Base-by-base conservation (phyloP, 2,329 filamentous ascomycete genomes). In the Paecilomyces sp. region DNA sequence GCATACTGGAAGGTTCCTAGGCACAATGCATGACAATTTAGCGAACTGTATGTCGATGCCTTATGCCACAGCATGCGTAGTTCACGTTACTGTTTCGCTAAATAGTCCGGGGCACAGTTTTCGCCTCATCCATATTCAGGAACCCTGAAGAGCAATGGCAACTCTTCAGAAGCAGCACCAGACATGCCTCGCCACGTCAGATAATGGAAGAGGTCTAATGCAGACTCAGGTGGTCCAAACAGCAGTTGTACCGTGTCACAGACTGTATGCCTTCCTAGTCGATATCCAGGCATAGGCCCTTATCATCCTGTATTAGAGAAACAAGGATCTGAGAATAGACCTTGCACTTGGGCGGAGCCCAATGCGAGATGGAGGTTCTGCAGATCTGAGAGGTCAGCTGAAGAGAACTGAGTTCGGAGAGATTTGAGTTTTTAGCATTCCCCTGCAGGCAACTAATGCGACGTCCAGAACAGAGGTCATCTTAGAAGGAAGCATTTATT, bases 301-400 rank as follows among this genome's bases (percentile, higher is more conserved):
- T 73, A 74, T 74, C 71, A 71, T 64, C 65, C 66, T 59, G 54
- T 57, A 60, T 65, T 62, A 65, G 64, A 56, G 58, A 58, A 61
- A 65, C 63, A 68, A 66, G 64, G 64, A 57, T 65, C 62, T 63
- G 65, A 67, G 60, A 61, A 63, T 65, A 64, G 68, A 69, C 70
- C 70, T 70, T 72, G 72, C 71, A 74, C 67, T 68, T 70, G 67
- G 70, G 69, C 66, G 69, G 68, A 68, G 69, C 58, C 66, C 65
- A 62, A 74, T 74, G 73, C 70, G 68, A 69, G 67, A 73, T 70
- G 68, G 70, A 67, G 66, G 64, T 60, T 73, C 70, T 76, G 74
- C 73, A 76, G 72, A 67, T 63, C 65, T 70, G 65, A 68, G 63
- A 71, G 73, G 74, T 76, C 74, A 76, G 73, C 73, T 76, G 74